Evolutionary conservation across 2,329 filamentous ascomycete species (phyloP).

Genomic region (Ramichloridium luteum): DNA sequence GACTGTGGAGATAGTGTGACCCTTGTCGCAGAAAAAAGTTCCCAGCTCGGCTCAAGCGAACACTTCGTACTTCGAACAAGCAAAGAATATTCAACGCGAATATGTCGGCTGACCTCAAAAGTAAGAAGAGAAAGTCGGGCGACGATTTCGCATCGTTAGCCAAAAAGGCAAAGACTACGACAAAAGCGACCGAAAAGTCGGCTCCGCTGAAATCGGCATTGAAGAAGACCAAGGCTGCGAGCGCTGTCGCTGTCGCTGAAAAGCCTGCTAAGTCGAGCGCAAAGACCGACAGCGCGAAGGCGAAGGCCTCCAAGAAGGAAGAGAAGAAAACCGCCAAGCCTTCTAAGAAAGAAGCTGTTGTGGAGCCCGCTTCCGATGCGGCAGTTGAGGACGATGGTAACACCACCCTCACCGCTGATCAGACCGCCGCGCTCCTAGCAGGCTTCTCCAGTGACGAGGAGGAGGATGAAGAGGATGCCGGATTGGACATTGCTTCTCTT

Average conservation of each 20-base stretch:
- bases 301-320: conserved; percentile 9
- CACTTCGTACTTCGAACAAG: background rate
- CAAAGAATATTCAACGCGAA: too few relatives aligned
- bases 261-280: background rate
- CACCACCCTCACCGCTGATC: conserved; percentile 29
- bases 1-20: too few relatives aligned
- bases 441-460: conserved; percentile 39
- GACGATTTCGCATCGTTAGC: conserved; percentile 18
- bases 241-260: conserved; percentile 1
- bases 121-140: conserved; percentile 27
- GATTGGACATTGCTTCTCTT: conserved; percentile 27
- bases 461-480: conserved; percentile 27
- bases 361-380: conserved; percentile 9
- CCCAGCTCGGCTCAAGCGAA: background rate
- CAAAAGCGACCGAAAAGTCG: conserved; percentile 17
- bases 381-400: conserved; percentile 21
- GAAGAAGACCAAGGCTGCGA: conserved; percentile 16
- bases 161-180: conserved; percentile 25
- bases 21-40: conserved; percentile 1
- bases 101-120: conserved; percentile 21
- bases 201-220: conserved; percentile 23
- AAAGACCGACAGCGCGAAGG: conserved; percentile 1
- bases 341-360: conserved; percentile 11
- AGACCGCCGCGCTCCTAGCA: conserved; percentile 39
- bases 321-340: conserved; percentile 7